Conservation (phyloP, 352 stramenopile species). For the Pythium folliculosum region DNA sequence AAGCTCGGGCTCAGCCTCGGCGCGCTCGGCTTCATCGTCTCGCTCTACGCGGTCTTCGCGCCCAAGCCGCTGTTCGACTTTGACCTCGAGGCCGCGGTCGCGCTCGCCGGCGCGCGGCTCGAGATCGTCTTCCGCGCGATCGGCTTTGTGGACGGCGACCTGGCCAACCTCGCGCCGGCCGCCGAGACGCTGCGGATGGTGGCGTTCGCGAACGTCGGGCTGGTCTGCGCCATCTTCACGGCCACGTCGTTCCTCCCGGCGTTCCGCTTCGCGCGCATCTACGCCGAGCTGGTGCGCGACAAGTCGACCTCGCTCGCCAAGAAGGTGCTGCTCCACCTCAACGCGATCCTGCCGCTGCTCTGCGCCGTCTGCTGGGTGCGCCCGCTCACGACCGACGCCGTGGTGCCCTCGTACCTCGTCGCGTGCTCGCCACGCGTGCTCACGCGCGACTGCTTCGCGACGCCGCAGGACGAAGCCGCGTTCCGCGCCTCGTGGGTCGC, state of each 20-base stretch:
- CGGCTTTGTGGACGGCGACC: constrained; percentile 62
- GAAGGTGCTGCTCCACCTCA: constrained; percentile 68
- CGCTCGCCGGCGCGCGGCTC: constrained; percentile 38
- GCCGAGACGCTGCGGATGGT: constrained; percentile 19
- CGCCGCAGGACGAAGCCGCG: constrained; percentile 28
- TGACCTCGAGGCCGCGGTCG: constrained; percentile 54
- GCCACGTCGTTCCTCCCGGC: constrained; percentile 68
- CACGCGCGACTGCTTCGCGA: constrained; percentile 57
- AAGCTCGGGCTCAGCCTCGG: constrained; percentile 56
- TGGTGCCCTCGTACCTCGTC: constrained; percentile 53
- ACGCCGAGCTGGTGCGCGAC: constrained; percentile 65
- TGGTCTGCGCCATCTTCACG: constrained; percentile 56
- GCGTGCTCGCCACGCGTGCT: constrained; percentile 47
- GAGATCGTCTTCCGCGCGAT: constrained; percentile 57
- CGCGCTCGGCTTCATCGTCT: constrained; percentile 55
- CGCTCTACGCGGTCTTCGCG: constrained; percentile 62
- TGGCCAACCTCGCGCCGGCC: constrained; percentile 43
- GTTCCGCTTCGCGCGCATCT: constrained; percentile 82
- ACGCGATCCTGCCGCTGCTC: constrained; percentile 68
- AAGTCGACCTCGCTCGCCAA: constrained; percentile 28
- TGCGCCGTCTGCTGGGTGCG: constrained; percentile 59
- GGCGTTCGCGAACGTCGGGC: constrained; percentile 40
- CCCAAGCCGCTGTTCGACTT: constrained; percentile 68
- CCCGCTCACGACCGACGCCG: constrained; percentile 40
- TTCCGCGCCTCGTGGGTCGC: constrained; percentile 24